A percentile compares a stretch with the other conserved stretches of the same genome.
These are phyloP conservation scores for Komagataea norvegica DNA, from an alignment of 1,139 yeast species.

Conservation along the genomic window DNA sequence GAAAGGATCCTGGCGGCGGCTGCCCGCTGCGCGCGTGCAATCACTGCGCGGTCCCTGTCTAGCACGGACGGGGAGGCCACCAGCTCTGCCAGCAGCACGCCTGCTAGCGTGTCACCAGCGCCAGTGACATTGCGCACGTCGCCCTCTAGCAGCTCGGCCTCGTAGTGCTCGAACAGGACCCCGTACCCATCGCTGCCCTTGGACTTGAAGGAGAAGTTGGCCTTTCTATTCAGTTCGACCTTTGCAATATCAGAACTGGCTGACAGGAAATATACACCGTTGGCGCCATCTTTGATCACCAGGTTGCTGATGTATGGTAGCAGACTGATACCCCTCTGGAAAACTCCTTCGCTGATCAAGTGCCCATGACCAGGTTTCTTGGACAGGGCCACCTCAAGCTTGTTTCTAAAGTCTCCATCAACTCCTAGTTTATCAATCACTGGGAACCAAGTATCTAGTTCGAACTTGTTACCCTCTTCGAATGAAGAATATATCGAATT, in stretches of 20 bases:
- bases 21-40: slow-evolving; percentile 7
- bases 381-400: slow-evolving; percentile 14
- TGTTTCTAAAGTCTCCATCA: slow-evolving; percentile 31
- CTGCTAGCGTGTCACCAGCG: slow-evolving; percentile 69
- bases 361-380: slow-evolving; percentile 27
- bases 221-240: slow-evolving; percentile 1
- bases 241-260: slow-evolving; percentile 14
- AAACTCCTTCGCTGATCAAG: slow-evolving; percentile 42
- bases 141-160: slow-evolving; percentile 39
- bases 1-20: slow-evolving; percentile 9
- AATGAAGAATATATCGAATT: slow-evolving; percentile 49
- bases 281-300: slow-evolving; percentile 59
- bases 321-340: slow-evolving; percentile 66
- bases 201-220: slow-evolving; percentile 12
- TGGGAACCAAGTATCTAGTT: slow-evolving; percentile 70
- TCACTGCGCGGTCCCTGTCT: slow-evolving; percentile 2
- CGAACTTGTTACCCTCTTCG: slow-evolving; percentile 46
- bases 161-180: slow-evolving; percentile 59
- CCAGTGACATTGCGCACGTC: slow-evolving; percentile 56
- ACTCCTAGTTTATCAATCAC: slow-evolving; percentile 58
- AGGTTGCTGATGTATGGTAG: slow-evolving; percentile 71
- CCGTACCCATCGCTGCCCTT: slow-evolving; percentile 34
- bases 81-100: slow-evolving; percentile 30
- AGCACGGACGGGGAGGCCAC: slow-evolving; percentile 4
- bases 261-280: slow-evolving; percentile 53